Conservation (phyloP, 164 flowering plant genomes). For the Magnolia officinalis region DNA sequence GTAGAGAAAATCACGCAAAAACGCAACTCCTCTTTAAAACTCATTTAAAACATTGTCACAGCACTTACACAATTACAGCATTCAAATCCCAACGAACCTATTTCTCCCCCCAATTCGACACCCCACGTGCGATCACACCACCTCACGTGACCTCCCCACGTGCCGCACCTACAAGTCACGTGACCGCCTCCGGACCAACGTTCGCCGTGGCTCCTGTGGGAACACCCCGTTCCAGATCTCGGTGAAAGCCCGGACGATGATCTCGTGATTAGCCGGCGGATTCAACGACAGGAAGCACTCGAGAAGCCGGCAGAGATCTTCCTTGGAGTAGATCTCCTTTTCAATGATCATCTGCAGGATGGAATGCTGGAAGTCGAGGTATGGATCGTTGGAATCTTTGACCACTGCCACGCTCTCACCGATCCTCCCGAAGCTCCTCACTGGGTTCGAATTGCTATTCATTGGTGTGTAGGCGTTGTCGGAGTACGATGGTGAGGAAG, state of each 20-base stretch:
- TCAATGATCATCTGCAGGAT: slow-evolving; percentile 74
- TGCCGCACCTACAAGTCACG: background rate
- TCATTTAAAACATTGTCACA: no score
- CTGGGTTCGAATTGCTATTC: background rate
- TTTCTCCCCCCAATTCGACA: no score
- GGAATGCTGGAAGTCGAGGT: slow-evolving; percentile 54
- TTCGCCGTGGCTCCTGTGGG: background rate
- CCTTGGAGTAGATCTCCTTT: slow-evolving; percentile 46
- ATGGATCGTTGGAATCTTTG: slow-evolving; percentile 64
- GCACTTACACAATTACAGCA: no score
- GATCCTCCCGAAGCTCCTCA: slow-evolving; percentile 21
- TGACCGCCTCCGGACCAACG: background rate
- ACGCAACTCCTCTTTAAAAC: no score
- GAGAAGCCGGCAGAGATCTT: slow-evolving; percentile 55
- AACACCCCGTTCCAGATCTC: background rate
- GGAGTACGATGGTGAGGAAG: background rate
- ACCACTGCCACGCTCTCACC: slow-evolving; percentile 54
- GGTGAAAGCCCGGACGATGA: slow-evolving; percentile 45
- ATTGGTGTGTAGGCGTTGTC: background rate
- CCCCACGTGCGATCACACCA: no score
- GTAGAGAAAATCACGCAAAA: no score
- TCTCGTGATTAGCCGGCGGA: slow-evolving; percentile 47
- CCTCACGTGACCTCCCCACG: no score
- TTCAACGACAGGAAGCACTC: slow-evolving; percentile 56
- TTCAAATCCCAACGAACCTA: no score